A percentile compares a stretch with the other conserved stretches of the same genome.
Conservation (phyloP, 345 rosid species). For the Rhizophora mangle region DNA sequence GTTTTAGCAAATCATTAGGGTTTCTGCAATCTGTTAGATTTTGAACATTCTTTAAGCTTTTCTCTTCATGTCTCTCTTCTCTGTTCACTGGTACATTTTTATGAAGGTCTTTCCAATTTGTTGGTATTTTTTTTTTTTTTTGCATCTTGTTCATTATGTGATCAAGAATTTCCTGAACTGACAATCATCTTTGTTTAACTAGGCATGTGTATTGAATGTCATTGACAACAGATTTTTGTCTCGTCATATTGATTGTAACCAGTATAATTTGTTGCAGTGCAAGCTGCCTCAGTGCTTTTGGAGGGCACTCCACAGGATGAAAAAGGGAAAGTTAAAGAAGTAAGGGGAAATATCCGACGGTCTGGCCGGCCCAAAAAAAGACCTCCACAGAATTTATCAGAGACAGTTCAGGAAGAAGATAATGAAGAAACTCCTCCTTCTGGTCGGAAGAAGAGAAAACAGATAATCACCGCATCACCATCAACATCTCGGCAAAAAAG, state of each 20-base stretch:
- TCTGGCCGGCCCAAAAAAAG: neutral
- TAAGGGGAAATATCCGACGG: conserved; percentile 1
- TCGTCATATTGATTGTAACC: neutral
- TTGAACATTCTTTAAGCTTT: no score
- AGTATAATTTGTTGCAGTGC: conserved; percentile 22
- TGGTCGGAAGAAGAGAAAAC: conserved; percentile 37
- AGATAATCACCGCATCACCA: conserved; percentile 17
- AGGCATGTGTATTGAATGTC: neutral
- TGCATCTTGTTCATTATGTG: no score
- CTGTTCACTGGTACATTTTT: no score
- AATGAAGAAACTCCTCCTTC: conserved; percentile 23
- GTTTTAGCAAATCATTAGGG: no score
- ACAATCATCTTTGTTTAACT: neutral
- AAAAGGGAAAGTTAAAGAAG: conserved; percentile 20
- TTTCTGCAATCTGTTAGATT: no score
- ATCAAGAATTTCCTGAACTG: no score
- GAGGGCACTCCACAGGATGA: conserved; percentile 25
- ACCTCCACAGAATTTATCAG: neutral
- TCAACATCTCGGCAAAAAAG: conserved; percentile 26
- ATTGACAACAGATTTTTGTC: neutral
- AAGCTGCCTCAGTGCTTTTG: conserved; percentile 22
- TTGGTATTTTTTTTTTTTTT: no score
- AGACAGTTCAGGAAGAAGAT: neutral
- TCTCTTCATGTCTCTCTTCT: no score
- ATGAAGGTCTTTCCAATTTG: no score